A percentile compares a stretch with the other conserved stretches of the same genome.
Conservation (phyloP, 768 basidiomycete species). For the Rhodosporidiobolus sp. region DNA sequence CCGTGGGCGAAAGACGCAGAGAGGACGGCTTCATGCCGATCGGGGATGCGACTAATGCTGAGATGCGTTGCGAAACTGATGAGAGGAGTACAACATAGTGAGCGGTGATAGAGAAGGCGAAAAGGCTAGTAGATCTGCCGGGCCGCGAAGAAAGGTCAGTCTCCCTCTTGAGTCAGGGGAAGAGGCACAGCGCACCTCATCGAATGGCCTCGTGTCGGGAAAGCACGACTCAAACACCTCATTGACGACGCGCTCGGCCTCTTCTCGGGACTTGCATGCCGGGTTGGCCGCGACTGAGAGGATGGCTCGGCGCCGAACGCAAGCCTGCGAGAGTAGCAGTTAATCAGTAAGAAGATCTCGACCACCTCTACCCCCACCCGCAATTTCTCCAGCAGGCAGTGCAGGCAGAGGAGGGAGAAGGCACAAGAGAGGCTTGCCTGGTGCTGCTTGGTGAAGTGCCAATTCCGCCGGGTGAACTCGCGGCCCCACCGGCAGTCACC, state of each 20-base stretch:
- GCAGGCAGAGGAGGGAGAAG: conserved; percentile 17
- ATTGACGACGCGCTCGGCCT: conserved; percentile 86
- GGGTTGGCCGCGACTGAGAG: conserved; percentile 78
- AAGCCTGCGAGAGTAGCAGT: conserved; percentile 58
- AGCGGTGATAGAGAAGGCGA: neutral
- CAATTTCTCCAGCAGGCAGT: too few species aligned
- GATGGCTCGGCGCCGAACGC: conserved; percentile 82
- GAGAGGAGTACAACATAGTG: neutral
- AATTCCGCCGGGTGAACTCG: conserved; percentile 72
- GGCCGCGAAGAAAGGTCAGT: too few species aligned
- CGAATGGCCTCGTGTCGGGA: conserved; percentile 91
- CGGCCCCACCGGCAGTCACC: conserved; percentile 87
- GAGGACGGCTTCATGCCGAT: too few species aligned
- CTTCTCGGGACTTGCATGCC: conserved; percentile 66
- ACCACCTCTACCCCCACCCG: too few species aligned
- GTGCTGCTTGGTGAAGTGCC: conserved; percentile 86
- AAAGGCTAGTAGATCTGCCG: too few species aligned
- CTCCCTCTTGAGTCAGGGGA: too few species aligned
- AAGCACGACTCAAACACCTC: conserved; percentile 98
- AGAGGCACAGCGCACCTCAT: conserved; percentile 64
- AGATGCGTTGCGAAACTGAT: too few species aligned
- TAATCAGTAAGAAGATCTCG: too few species aligned
- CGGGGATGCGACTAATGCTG: too few species aligned
- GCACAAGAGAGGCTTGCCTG: conserved; percentile 58
- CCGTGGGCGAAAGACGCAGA: too few species aligned